Evolutionary conservation across 2,329 filamentous ascomycete species (phyloP).

Genomic region (Microthyrium microscopicum): DNA sequence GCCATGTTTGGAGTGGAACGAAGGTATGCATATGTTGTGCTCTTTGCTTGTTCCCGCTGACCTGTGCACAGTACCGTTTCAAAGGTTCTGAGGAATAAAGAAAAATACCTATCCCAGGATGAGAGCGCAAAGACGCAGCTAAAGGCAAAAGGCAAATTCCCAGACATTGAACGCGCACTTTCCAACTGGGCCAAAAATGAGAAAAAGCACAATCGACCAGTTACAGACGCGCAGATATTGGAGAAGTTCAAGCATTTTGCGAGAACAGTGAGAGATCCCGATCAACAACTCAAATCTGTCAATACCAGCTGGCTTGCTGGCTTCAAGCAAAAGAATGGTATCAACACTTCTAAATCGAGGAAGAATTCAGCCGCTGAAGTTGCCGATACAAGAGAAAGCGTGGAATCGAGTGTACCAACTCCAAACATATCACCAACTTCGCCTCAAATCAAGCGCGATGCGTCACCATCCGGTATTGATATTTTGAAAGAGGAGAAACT

Average conservation of each 20-base stretch:
- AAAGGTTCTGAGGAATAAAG: constrained; percentile 85
- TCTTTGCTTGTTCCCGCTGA: background rate
- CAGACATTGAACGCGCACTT: constrained; percentile 82
- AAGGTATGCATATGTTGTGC: constrained; percentile 46
- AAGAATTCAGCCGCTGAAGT: constrained; percentile 43
- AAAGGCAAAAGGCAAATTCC: constrained; percentile 65
- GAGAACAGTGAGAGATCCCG: constrained; percentile 51
- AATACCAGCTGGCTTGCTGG: constrained; percentile 77
- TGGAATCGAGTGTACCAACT: constrained; percentile 19
- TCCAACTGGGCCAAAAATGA: constrained; percentile 75
- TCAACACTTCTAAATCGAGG: constrained; percentile 33
- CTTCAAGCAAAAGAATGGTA: constrained; percentile 78
- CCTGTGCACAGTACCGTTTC: constrained; percentile 67
- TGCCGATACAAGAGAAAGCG: constrained; percentile 40
- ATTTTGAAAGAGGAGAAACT: constrained; percentile 43
- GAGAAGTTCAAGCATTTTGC: constrained; percentile 75
- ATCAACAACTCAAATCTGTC: constrained; percentile 53
- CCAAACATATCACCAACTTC: constrained; percentile 58
- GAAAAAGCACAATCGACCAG: constrained; percentile 54
- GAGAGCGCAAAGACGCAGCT: constrained; percentile 64
- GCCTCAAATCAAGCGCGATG: constrained; percentile 30
- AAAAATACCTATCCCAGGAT: constrained; percentile 76
- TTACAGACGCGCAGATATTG: constrained; percentile 67
- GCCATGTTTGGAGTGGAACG: constrained; percentile 88
- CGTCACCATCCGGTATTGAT: constrained; percentile 54